Evolutionary conservation across 805 yeast species (phyloP).

Genomic region (Lipomyces oligophaga): DNA sequence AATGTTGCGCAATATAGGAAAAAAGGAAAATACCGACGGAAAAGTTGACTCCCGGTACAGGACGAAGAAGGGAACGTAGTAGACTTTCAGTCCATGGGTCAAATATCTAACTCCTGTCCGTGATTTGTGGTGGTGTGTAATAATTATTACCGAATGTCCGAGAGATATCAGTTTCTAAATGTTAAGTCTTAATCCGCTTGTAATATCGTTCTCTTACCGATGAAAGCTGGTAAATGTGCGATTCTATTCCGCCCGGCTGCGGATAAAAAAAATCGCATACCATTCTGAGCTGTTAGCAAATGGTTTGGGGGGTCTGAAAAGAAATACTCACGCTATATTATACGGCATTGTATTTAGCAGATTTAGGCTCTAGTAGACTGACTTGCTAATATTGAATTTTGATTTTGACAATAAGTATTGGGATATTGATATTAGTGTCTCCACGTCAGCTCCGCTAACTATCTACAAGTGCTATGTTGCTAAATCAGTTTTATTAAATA

Average conservation of each 20-base stretch:
- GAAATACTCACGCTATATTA: conserved; percentile 34
- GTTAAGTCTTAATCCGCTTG: background rate
- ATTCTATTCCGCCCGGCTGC: conserved; percentile 97
- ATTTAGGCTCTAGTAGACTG: too few relatives aligned
- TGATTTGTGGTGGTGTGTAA: conserved; percentile 84
- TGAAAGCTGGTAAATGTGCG: conserved; percentile 87
- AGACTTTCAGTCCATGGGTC: conserved; percentile 88
- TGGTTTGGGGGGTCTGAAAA: background rate
- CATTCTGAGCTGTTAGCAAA: conserved; percentile 45
- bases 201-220: conserved; percentile 36
- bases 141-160: conserved; percentile 45
- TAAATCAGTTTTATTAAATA: too few relatives aligned
- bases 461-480: too few relatives aligned
- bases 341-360: conserved; percentile 34
- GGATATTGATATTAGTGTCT: too few relatives aligned
- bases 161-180: conserved; percentile 29
- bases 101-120: conserved; percentile 77
- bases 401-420: too few relatives aligned
- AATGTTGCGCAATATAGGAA: conserved; percentile 81
- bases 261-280: conserved; percentile 97
- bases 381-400: too few relatives aligned
- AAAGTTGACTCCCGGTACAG: conserved; percentile 79
- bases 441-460: too few relatives aligned
- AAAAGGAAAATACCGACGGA: conserved; percentile 84
- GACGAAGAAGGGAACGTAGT: conserved; percentile 78